A percentile compares a stretch with the other conserved stretches of the same genome.
phyloP scores from a whole-genome alignment of 345 rosid species.

The Gossypium rotundifolium region DNA sequence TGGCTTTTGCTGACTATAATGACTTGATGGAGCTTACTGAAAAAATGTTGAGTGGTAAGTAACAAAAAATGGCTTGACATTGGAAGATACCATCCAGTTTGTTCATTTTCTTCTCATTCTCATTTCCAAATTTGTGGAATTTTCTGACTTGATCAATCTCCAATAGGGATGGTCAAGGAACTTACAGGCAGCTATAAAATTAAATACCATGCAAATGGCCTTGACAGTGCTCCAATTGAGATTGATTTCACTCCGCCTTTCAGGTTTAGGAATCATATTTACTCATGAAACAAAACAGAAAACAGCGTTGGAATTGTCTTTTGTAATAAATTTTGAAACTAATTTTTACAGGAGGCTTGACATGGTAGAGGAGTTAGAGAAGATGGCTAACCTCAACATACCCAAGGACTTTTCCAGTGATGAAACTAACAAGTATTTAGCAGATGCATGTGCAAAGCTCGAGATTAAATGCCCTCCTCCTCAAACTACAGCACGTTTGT shows the following conservation, averaged over 20 bases:
- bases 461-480: slow-evolving; percentile 92
- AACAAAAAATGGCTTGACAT: neutral
- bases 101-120: slow-evolving; percentile 1
- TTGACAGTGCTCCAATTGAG: slow-evolving; percentile 82
- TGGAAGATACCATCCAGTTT: neutral
- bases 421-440: slow-evolving; percentile 71
- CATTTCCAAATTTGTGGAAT: neutral
- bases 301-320: neutral
- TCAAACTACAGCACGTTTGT: slow-evolving; percentile 75
- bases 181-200: slow-evolving; percentile 86
- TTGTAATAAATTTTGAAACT: neutral
- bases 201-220: slow-evolving; percentile 81
- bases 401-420: slow-evolving; percentile 82
- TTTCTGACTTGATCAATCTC: slow-evolving; percentile 5
- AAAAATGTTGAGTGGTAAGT: slow-evolving; percentile 75
- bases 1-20: slow-evolving; percentile 96
- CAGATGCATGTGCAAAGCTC: slow-evolving; percentile 61
- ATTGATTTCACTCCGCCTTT: slow-evolving; percentile 95
- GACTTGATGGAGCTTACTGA: slow-evolving; percentile 92
- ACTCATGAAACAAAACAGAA: neutral
- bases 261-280: slow-evolving; percentile 41
- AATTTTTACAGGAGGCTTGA: slow-evolving; percentile 57
- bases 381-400: slow-evolving; percentile 74
- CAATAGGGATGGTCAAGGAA: slow-evolving; percentile 80
- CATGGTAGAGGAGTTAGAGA: slow-evolving; percentile 88